Base-by-base conservation (phyloP, 2,329 filamentous ascomycete species). In the Pezicula carpinea region DNA sequence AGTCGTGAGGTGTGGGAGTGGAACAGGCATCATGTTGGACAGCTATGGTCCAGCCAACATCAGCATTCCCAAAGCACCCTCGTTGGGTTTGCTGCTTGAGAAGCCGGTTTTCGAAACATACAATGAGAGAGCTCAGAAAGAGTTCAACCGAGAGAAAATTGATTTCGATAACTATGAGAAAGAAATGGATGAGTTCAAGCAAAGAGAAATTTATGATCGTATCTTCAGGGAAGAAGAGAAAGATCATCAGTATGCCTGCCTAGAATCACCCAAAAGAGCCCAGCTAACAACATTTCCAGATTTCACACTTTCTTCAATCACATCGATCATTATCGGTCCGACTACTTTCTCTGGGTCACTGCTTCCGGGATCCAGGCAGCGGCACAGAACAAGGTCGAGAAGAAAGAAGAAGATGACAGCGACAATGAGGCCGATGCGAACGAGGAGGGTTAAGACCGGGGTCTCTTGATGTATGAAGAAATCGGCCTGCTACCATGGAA, bases 11-110 rank as follows among this genome's bases (percentile, higher is more conserved):
- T 95, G 87, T 65, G 93, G 89, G 43, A 84, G 84, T n/a, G 75
- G 87, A 4, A 73, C 83, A 4, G 71, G 79, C 10, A 80, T 87
- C 22, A 87, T 99, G 56, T 65, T 70, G 1, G 79, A 95, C 51
- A 88, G 83, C 50, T 95, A 95, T 65, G 80, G 79, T 1, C 64
- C 75, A 5, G 76, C 81, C 17, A 82, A 85, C 48, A 87, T 96
- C 59, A 86, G 86, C 40, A 96, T 99, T 47, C 93, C 93, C 46
- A 97, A 97, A 69, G 93, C 91, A 0, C 93, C 93, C 0, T 87
- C 89, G 4, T 69, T 99, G 31, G 93, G 93, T 0, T 70, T 99
- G 36, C 72, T 97, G 46, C 78, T 99, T 4, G 93, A 99, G 69
- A 75, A 89, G 1, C 93, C 93, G 2, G 87, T 97, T 0, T 99